phyloP scores from a whole-genome alignment of 78 protist species.

The Speleostelium caveatum region DNA sequence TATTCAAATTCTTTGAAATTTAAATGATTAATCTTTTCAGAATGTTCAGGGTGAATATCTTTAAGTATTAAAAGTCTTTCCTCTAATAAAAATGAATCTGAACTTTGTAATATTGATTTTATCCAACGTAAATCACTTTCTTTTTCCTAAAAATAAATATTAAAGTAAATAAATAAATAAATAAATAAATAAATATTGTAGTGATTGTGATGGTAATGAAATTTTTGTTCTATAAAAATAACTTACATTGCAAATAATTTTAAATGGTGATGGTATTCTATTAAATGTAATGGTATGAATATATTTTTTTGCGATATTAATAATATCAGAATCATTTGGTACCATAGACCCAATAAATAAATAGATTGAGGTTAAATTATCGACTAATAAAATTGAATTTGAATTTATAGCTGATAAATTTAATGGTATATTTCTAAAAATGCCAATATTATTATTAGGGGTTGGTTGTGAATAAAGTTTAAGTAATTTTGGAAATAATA shows the following conservation, averaged over 20 bases:
- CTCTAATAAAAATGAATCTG: conserved; percentile 12
- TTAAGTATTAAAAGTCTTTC: conserved; percentile 25
- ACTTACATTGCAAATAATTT: background rate
- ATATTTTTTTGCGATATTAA: too few relatives aligned
- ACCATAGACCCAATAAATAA: conserved; percentile 11
- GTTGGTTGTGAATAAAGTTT: background rate
- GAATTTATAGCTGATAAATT: conserved; percentile 10
- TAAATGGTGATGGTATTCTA: conserved; percentile 23
- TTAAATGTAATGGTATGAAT: too few relatives aligned
- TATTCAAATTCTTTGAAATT: conserved; percentile 9
- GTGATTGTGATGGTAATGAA: too few relatives aligned
- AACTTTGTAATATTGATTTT: conserved; percentile 18
- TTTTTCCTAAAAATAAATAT: too few relatives aligned
- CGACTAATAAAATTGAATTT: conserved; percentile 4
- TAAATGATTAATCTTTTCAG: background rate
- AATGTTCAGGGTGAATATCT: conserved; percentile 13
- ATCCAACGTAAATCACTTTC: conserved; percentile 18
- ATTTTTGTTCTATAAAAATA: too few relatives aligned
- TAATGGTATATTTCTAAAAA: conserved; percentile 2
- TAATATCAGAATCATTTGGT: too few relatives aligned
- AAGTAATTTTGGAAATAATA: conserved; percentile 41
- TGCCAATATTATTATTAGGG: background rate
- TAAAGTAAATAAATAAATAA: too few relatives aligned
- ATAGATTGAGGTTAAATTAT: background rate
- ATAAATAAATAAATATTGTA: too few relatives aligned